A percentile compares a stretch with the other conserved stretches of the same genome.
Evolutionary conservation across 2,329 filamentous ascomycete genomes (phyloP).

Genomic region (Epichloe coenophiala): DNA sequence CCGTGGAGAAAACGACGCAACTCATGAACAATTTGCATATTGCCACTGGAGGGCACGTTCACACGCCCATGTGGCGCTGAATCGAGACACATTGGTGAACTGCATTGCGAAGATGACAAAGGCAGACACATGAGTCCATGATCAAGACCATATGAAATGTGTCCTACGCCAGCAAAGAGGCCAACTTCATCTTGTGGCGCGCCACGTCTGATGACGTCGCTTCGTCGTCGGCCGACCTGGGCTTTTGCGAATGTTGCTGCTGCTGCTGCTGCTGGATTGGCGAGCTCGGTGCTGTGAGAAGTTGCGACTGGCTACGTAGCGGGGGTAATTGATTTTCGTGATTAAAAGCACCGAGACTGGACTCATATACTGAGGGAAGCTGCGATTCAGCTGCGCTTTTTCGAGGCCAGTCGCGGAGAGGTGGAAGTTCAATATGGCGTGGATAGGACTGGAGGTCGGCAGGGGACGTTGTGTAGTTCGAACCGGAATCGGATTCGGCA

Average conservation of each 20-base stretch:
- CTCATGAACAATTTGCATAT: too few relatives aligned
- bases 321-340: background rate
- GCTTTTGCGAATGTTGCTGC: background rate
- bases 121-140: too few relatives aligned
- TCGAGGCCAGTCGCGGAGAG: constrained; percentile 11
- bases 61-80: too few relatives aligned
- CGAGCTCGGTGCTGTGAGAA: background rate
- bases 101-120: too few relatives aligned
- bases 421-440: constrained; percentile 30
- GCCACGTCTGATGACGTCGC: background rate
- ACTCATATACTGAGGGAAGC: constrained; percentile 12
- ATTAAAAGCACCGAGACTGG: too few relatives aligned
- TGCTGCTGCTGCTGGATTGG: background rate
- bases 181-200: background rate
- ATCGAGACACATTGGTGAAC: too few relatives aligned
- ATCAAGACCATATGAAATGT: background rate
- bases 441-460: constrained; percentile 20
- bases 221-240: background rate
- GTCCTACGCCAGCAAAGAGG: background rate
- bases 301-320: background rate
- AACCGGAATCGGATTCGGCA: constrained; percentile 54
- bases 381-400: constrained; percentile 8
- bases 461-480: constrained; percentile 49
- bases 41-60: too few relatives aligned
- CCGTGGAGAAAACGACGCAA: too few relatives aligned